Base-by-base conservation (phyloP, 1,284 basidiomycete species). In the Irpex rosettiformis region DNA sequence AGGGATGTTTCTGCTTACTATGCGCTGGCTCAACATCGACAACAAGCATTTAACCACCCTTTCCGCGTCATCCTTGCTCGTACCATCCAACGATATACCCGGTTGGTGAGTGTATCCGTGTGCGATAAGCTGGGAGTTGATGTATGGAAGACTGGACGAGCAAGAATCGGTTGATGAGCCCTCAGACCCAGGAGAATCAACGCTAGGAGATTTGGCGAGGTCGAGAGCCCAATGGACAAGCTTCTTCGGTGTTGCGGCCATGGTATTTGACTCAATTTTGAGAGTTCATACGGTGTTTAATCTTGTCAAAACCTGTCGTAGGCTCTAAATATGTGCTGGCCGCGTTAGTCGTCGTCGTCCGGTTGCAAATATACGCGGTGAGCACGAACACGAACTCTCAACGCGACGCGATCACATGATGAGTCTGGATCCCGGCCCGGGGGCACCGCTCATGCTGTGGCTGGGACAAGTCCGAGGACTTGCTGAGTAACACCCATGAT, bases 41-140 rank as follows among this genome's bases (percentile, higher is more conserved):
- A 91, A 77, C 28, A 96, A 67, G 69, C 92, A 93, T 67, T 88
- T 89, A 1, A 89, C 80, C 11, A 89, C 76, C 42, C 77, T 77
- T n/a, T 88, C 85, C n/a, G 82, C 77, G 45, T 89, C 83, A 16
- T 78, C 73, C 49, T 79, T 79, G 3, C 79, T 75, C 21, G 89
- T 70, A 0, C 84, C 84, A 6, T 87, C 84, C 8, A 93, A 74
- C 25, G 79, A 80, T 6, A 89, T 69, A 1, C 89, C 89, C 0
- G 86, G 83, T 0, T 79, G 68, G 33, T 84, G 73, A 0, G 83
- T 74, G 68, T 91, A 94, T 8, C 94, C 93, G 74, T 94, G 90
- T 0, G 89, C 83, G 43, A 91, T 72, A 3, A 94, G 80, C 65
- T 93, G 90, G 21, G 85, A 76, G 70, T 92, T 93, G 67, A 93